Percentiles rank a stretch among this genome's conserved stretches.
phyloP scores from a whole-genome alignment of 495 filamentous ascomycete species.

The Aspergillus bertholletiae region DNA sequence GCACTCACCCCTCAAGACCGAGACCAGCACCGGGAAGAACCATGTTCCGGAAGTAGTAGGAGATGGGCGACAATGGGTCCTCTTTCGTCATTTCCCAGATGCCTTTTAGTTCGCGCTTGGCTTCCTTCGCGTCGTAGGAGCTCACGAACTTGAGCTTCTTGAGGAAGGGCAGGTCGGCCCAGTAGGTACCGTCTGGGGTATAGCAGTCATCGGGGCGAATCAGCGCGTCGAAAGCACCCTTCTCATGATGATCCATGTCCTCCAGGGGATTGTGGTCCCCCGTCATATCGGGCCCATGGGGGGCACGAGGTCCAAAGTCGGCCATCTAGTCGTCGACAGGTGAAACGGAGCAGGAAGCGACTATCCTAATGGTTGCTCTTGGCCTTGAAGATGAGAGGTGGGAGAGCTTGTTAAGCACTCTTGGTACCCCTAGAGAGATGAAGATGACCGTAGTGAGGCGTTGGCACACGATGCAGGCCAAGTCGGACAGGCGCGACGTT shows the following conservation, averaged over 20 bases:
- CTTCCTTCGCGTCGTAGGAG: slow-evolving; percentile 62
- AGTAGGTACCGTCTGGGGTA: slow-evolving; percentile 75
- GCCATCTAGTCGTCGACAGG: slow-evolving; percentile 29
- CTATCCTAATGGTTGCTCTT: slow-evolving; percentile 3
- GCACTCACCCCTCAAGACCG: slow-evolving; percentile 70
- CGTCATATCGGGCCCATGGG: slow-evolving; percentile 54
- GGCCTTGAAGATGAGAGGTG: slow-evolving; percentile 12
- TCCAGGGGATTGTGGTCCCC: slow-evolving; percentile 48
- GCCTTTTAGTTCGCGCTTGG: slow-evolving; percentile 55
- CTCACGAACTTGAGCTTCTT: slow-evolving; percentile 69
- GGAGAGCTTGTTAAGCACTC: slow-evolving; percentile 6
- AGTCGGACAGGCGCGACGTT: slow-evolving; percentile 17
- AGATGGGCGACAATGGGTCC: slow-evolving; percentile 73
- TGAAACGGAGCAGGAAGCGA: neutral
- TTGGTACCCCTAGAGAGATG: slow-evolving; percentile 1
- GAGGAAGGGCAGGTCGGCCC: slow-evolving; percentile 72
- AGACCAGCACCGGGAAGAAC: slow-evolving; percentile 86
- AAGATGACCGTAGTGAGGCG: slow-evolving; percentile 16
- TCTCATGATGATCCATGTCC: slow-evolving; percentile 60
- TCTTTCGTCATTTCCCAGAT: slow-evolving; percentile 75
- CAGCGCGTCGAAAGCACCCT: slow-evolving; percentile 66
- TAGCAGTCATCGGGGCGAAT: slow-evolving; percentile 83
- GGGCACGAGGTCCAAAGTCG: slow-evolving; percentile 53
- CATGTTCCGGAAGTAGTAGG: slow-evolving; percentile 83
- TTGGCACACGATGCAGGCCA: slow-evolving; percentile 21